These are phyloP conservation scores for Schwanniomyces etchellsii DNA, from an alignment of 1,139 yeast species.

Conservation along the genomic window DNA sequence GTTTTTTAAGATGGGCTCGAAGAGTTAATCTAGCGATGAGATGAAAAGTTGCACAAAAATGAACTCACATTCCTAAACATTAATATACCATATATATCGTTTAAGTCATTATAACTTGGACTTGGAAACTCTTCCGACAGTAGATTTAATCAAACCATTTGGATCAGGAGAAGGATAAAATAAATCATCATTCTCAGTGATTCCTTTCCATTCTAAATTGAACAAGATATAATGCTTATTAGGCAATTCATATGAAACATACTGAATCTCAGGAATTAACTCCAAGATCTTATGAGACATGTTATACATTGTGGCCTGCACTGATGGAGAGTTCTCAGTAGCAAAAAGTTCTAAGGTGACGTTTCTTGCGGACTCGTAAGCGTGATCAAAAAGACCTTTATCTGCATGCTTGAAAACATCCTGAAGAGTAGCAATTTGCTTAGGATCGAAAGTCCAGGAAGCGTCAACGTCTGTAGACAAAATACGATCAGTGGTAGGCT, in stretches of 20 bases:
- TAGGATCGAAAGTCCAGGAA: constrained; percentile 60
- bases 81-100: background rate
- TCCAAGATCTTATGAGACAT: constrained; percentile 72
- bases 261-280: constrained; percentile 48
- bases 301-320: constrained; percentile 94
- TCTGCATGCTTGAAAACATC: constrained; percentile 49
- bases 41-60: background rate
- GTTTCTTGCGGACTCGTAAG: constrained; percentile 56
- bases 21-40: too few relatives aligned
- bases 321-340: constrained; percentile 79
- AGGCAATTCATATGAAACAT: constrained; percentile 73
- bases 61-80: background rate
- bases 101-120: constrained; percentile 19
- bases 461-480: constrained; percentile 84
- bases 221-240: constrained; percentile 84
- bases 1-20: too few relatives aligned
- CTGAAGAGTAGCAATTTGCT: constrained; percentile 42
- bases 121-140: constrained; percentile 58
- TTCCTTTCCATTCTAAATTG: constrained; percentile 80
- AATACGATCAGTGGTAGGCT: constrained; percentile 78
- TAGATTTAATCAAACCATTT: constrained; percentile 81
- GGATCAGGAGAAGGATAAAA: constrained; percentile 92
- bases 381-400: constrained; percentile 57
- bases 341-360: constrained; percentile 78
- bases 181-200: constrained; percentile 71